Percentiles rank a stretch among this genome's conserved stretches.
Evolutionary conservation across 1,284 basidiomycete genomes (phyloP).

Genomic region (Cryptococcus amylolentus): DNA sequence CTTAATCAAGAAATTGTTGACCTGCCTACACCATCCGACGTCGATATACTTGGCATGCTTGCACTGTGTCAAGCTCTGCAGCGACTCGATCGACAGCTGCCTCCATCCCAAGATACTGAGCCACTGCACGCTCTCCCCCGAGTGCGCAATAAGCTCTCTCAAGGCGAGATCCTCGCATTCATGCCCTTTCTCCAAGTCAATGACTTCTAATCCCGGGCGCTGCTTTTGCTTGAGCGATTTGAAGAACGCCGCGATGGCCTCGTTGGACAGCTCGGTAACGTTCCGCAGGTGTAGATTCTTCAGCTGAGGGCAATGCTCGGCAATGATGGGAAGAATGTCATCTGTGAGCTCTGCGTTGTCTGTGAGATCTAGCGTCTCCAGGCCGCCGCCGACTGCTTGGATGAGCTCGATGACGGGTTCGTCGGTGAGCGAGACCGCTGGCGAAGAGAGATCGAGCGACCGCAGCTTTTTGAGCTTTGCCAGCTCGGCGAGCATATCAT

Average conservation of each 20-base stretch:
- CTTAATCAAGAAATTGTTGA: slow-evolving; percentile 80
- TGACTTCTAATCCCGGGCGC: slow-evolving; percentile 48
- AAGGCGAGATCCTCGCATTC: slow-evolving; percentile 61
- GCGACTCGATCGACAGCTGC: slow-evolving; percentile 57
- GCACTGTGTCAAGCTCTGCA: slow-evolving; percentile 57
- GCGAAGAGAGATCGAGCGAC: slow-evolving; percentile 41
- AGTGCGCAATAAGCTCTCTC: slow-evolving; percentile 65
- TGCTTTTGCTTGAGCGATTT: slow-evolving; percentile 37
- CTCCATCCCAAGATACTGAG: slow-evolving; percentile 78
- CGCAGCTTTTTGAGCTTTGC: slow-evolving; percentile 44
- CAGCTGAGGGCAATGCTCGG: slow-evolving; percentile 57
- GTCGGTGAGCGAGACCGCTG: slow-evolving; percentile 54
- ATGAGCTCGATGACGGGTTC: slow-evolving; percentile 61
- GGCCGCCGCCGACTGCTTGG: slow-evolving; percentile 53
- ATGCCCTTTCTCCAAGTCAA: slow-evolving; percentile 63
- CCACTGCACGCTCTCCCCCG: slow-evolving; percentile 59
- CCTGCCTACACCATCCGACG: slow-evolving; percentile 78
- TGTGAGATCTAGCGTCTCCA: slow-evolving; percentile 63
- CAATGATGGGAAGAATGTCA: slow-evolving; percentile 60
- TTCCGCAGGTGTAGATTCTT: slow-evolving; percentile 60
- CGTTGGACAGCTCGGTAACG: slow-evolving; percentile 64
- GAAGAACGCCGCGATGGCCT: slow-evolving; percentile 68
- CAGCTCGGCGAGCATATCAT: slow-evolving; percentile 61
- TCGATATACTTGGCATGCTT: slow-evolving; percentile 64
- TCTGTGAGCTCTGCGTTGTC: slow-evolving; percentile 61